A percentile compares a stretch with the other conserved stretches of the same genome.
Conservation (phyloP, 2,329 filamentous ascomycete species). For the Penicillium sp. region DNA sequence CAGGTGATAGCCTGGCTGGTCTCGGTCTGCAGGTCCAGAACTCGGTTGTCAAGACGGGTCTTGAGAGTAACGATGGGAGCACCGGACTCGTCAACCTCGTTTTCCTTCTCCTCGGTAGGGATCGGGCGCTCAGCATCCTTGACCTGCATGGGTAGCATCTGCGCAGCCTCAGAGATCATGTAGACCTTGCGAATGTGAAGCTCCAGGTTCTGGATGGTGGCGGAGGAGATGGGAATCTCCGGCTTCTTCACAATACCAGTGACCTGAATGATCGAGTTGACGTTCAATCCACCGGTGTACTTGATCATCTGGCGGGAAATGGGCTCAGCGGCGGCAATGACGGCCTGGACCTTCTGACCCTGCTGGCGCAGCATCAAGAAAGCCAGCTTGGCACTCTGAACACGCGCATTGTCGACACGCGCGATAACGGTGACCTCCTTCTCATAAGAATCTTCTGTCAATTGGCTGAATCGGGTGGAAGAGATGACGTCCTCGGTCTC, state of each 20-base stretch:
- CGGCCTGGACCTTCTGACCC: constrained; percentile 78
- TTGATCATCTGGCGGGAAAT: constrained; percentile 92
- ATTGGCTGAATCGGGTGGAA: constrained; percentile 57
- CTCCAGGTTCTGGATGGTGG: constrained; percentile 75
- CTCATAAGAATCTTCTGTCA: constrained; percentile 62
- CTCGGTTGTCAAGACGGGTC: constrained; percentile 86
- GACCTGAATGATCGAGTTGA: constrained; percentile 79
- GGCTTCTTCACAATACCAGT: constrained; percentile 80
- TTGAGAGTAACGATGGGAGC: constrained; percentile 74
- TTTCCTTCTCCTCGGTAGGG: constrained; percentile 47
- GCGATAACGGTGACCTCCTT: constrained; percentile 74
- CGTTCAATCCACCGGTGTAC: constrained; percentile 71
- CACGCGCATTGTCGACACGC: constrained; percentile 82
- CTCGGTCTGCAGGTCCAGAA: constrained; percentile 87
- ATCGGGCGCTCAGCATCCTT: constrained; percentile 53
- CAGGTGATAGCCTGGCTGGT: constrained; percentile 86
- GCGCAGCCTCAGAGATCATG: constrained; percentile 65
- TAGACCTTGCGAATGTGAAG: constrained; percentile 86
- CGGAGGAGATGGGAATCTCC: constrained; percentile 83
- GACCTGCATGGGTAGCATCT: constrained; percentile 60
- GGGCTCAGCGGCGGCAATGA: constrained; percentile 63
- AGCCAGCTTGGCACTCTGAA: constrained; percentile 86
- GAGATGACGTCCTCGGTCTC: constrained; percentile 59
- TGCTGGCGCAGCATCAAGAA: constrained; percentile 84
- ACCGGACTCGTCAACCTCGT: constrained; percentile 52